Evolutionary conservation across 164 flowering plant genomes (phyloP), one percentile per base, ranked within the genome.

Genomic region (Piper longum): DNA sequence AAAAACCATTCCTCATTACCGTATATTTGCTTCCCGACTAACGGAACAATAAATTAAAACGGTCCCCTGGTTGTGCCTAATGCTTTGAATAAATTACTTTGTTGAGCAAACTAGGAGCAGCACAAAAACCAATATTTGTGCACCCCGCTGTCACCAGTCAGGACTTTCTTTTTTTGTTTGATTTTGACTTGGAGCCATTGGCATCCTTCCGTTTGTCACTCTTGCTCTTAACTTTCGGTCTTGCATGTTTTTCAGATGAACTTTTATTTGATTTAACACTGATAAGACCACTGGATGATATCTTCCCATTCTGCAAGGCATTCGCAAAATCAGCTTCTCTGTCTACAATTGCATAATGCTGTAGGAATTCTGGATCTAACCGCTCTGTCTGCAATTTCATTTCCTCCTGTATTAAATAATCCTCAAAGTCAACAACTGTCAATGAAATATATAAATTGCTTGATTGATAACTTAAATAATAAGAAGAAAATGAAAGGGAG

Each of bases 301-400:
- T 64, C 80, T 83, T 87, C 44, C 81, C 83, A 57, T 73, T 81
- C 60, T 75, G 79, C 76, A 95, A 65, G 64, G 96, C 93, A 7
- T 70, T 72, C 75, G 83, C 96, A 56, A 91, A 74, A 65, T 84
- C 96, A 43, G 74, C 82, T 66, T 83, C 93, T 60, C 74, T 75
- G 68, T 73, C 95, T 51, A 62, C 75, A 68, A 93, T 85, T 14
- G 92, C 92, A 78, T 77, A 90, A 64, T 80, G 84, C 66, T 85
- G 88, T 26, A 93, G 79, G 2, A 71, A 43, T 16, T 84, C 89
- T 0, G 86, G 88, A 68, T 83, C 56, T 66, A 88, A 63, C 64
- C 77, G 80, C 5, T 64, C 71, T 2, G 56, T 59, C 72, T 86
- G 78, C 2, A 79, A 74, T 76, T 72, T 86, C 95, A 87, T 90